Evolutionary conservation across 1,284 basidiomycete species (phyloP).

Genomic region (Ganoderma multipileum): DNA sequence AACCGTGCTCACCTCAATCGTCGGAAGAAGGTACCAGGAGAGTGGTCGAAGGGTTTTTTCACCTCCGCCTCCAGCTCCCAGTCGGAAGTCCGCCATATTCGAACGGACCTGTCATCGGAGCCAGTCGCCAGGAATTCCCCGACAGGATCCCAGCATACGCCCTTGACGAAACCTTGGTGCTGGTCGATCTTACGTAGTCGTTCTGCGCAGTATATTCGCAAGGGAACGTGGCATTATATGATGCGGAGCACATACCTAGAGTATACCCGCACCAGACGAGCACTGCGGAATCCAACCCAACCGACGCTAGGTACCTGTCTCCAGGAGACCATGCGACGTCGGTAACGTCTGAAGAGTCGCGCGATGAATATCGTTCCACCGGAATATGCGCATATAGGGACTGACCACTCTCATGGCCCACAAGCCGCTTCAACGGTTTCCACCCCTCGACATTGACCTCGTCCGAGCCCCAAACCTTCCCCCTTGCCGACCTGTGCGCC

Average conservation of each 20-base stretch:
- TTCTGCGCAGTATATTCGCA: slow-evolving; percentile 47
- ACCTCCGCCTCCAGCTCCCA: slow-evolving; percentile 90
- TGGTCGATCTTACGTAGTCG: slow-evolving; percentile 84
- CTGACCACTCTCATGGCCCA: slow-evolving; percentile 92
- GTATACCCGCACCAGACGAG: slow-evolving; percentile 94
- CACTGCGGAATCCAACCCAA: slow-evolving; percentile 91
- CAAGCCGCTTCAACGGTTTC: slow-evolving; percentile 91
- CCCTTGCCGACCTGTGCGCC: slow-evolving; percentile 68
- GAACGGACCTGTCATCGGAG: slow-evolving; percentile 95
- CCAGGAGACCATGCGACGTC: slow-evolving; percentile 96
- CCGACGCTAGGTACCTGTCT: slow-evolving; percentile 92
- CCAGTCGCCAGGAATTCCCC: slow-evolving; percentile 97
- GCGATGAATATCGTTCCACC: not conserved
- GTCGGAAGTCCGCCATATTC: slow-evolving; percentile 95
- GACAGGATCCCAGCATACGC: slow-evolving; percentile 98
- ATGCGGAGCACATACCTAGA: slow-evolving; percentile 54
- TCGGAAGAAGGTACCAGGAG: slow-evolving; percentile 95
- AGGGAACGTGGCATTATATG: not conserved
- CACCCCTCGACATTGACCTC: slow-evolving; percentile 97
- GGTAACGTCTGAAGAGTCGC: slow-evolving; percentile 78
- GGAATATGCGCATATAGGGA: not conserved
- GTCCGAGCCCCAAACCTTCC: slow-evolving; percentile 91
- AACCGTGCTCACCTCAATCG: slow-evolving; percentile 73
- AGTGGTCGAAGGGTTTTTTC: slow-evolving; percentile 90
- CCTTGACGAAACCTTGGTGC: slow-evolving; percentile 98